Base-by-base conservation (phyloP, 2,329 filamentous ascomycete genomes). In the Fusarium coffeatum region DNA sequence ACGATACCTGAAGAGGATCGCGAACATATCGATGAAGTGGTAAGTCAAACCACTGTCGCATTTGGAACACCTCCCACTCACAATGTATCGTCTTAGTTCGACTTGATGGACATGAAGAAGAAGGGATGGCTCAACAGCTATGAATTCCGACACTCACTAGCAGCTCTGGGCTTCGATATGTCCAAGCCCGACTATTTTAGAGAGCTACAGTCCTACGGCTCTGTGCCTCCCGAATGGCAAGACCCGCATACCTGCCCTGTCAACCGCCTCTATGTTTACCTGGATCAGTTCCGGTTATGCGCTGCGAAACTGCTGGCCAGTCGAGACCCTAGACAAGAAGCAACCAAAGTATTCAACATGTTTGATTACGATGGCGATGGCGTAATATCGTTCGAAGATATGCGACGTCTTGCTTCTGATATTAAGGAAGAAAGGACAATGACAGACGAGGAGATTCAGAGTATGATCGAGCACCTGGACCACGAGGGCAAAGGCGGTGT, bases 381-480 rank as follows among this genome's bases (percentile, higher is more conserved):
- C 9, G 90, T 92, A 71, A 97, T 99, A 73, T 94, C 92, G 55
- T 83, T 98, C 49, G 92, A 96, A 64, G 96, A 98, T 82, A 83
- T 99, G 81, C 86, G 93, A 67, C 86, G 93, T 60, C 93, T 98
- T 27, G 94, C 95, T 61, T 88, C 93, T 75, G 96, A 98, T 79
- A 84, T 99, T 69, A 96, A 96, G 10, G 95, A 98, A 80, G 81
- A 83, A 59, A 79, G 81, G 45, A 93, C 93, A 15, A 85, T 99
- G 72, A 93, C 96, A 73, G 95, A 99, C 77, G 92, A 97, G 76
- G 96, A 99, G 80, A 85, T 99, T 66, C 86, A 89, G 73, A 94
- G 94, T 70, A 99, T 99, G 96, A 96, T 99, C 82, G 94, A 98
- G 77, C 95, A 98, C 81, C 97, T 98, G 83, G 96, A 99, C 83